phyloP scores from a whole-genome alignment of 441 rosid species.

The Mallotus repandus region DNA sequence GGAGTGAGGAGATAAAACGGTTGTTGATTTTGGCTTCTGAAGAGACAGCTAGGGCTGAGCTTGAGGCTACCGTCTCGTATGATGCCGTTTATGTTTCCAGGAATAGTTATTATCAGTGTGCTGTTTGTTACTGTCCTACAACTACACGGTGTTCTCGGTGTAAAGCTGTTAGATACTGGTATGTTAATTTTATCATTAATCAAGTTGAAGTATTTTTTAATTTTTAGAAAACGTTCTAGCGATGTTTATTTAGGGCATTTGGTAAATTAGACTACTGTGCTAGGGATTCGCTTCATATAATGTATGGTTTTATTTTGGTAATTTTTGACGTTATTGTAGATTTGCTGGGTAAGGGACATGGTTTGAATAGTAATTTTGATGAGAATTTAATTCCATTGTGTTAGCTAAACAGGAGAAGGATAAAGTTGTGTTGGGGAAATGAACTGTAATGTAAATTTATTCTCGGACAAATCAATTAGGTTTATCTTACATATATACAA shows the following conservation, averaged over 20 bases:
- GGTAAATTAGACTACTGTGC: background rate
- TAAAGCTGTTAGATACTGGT: constrained; percentile 91
- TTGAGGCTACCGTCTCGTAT: constrained; percentile 56
- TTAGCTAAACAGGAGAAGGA: background rate
- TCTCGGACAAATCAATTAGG: background rate
- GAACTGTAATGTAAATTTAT: background rate
- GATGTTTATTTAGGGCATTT: background rate
- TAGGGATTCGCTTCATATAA: background rate
- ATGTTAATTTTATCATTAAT: constrained; percentile 24
- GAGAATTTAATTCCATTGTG: constrained; percentile 22
- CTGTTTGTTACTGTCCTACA: constrained; percentile 70
- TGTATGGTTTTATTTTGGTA: background rate
- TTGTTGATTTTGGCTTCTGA: constrained; percentile 79
- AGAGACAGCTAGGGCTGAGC: constrained; percentile 84
- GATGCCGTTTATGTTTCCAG: constrained; percentile 31
- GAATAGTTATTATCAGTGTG: constrained; percentile 51
- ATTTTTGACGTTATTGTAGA: constrained; percentile 7
- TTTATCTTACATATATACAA: background rate
- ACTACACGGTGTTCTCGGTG: constrained; percentile 82
- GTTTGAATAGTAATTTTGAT: constrained; percentile 3
- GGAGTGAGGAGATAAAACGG: constrained; percentile 69
- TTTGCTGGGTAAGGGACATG: background rate
- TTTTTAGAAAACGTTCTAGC: no score
- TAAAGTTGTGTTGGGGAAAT: background rate
- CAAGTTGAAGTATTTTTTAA: no score